phyloP scores from a whole-genome alignment of 2,329 filamentous ascomycete genomes.

The Esteya vermicola region DNA sequence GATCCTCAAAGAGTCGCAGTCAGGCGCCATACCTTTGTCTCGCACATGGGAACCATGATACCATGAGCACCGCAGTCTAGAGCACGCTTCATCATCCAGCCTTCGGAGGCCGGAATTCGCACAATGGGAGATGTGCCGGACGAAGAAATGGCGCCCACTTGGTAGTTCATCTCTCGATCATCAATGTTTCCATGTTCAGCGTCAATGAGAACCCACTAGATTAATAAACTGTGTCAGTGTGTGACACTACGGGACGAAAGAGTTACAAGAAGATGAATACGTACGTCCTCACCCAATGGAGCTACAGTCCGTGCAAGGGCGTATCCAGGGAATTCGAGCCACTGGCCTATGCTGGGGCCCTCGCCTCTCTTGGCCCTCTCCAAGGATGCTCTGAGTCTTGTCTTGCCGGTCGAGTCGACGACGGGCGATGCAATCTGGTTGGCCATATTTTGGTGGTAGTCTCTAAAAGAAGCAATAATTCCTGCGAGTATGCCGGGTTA shows the following conservation, averaged over 20 bases:
- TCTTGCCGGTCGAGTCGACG: constrained; percentile 17
- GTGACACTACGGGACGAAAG: too few relatives aligned
- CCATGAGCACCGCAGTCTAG: constrained; percentile 35
- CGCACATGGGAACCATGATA: constrained; percentile 31
- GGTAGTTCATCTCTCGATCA: constrained; percentile 37
- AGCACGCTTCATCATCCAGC: constrained; percentile 33
- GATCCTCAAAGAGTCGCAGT: background rate
- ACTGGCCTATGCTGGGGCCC: constrained; percentile 17
- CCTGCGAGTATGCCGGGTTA: too few relatives aligned
- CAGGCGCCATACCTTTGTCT: constrained; percentile 24
- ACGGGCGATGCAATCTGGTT: constrained; percentile 10
- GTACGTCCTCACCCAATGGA: constrained; percentile 16
- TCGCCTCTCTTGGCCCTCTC: constrained; percentile 15
- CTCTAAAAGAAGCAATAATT: too few relatives aligned
- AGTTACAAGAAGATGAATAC: constrained; percentile 3
- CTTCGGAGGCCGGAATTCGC: constrained; percentile 20
- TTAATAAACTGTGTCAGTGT: too few relatives aligned
- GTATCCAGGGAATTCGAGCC: constrained; percentile 19
- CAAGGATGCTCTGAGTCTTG: constrained; percentile 14
- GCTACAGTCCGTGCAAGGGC: constrained; percentile 17
- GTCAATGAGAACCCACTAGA: constrained; percentile 22
- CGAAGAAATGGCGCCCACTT: constrained; percentile 34
- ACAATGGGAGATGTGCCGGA: constrained; percentile 27
- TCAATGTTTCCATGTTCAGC: constrained; percentile 38
- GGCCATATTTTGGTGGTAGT: too few relatives aligned